Percentiles rank a stretch among this genome's conserved stretches.
Evolutionary conservation across 2,329 filamentous ascomycete species (phyloP).

Genomic region (Nothophoma quercina): DNA sequence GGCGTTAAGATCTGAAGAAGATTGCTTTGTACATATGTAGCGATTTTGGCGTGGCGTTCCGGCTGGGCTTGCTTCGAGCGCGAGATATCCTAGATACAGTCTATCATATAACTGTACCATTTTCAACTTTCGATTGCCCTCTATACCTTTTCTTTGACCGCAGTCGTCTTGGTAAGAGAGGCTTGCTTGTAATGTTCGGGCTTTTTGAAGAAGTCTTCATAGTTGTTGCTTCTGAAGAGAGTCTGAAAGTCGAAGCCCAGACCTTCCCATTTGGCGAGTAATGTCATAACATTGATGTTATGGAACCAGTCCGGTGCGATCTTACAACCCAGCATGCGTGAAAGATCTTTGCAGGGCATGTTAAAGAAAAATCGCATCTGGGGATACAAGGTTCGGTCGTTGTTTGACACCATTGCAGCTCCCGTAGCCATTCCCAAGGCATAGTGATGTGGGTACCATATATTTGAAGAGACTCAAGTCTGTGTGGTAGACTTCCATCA

Average conservation of each 20-base stretch:
- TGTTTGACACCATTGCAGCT: neutral
- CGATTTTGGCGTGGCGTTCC: slow-evolving; percentile 11
- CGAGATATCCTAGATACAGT: slow-evolving; percentile 2
- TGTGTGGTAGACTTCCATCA: neutral
- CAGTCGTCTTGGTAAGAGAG: too few relatives aligned
- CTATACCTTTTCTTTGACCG: too few relatives aligned
- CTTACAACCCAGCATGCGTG: neutral
- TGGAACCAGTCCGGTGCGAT: neutral
- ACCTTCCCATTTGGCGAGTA: neutral
- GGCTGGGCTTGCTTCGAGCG: neutral
- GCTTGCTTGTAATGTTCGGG: neutral
- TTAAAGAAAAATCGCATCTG: neutral
- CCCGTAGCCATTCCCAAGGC: neutral
- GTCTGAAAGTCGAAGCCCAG: neutral
- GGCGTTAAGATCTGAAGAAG: neutral
- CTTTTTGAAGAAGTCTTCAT: neutral
- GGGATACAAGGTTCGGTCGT: neutral
- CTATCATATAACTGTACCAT: neutral
- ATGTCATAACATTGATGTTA: neutral
- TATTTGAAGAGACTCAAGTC: neutral
- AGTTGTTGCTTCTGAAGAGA: neutral
- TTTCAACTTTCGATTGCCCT: too few relatives aligned
- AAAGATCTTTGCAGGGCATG: neutral
- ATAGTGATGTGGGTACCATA: neutral
- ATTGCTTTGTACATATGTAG: neutral